A percentile compares a stretch with the other conserved stretches of the same genome.
These are phyloP conservation scores for Lachancea dasiensis DNA, from an alignment of 805 yeast species.

Conservation along the genomic window DNA sequence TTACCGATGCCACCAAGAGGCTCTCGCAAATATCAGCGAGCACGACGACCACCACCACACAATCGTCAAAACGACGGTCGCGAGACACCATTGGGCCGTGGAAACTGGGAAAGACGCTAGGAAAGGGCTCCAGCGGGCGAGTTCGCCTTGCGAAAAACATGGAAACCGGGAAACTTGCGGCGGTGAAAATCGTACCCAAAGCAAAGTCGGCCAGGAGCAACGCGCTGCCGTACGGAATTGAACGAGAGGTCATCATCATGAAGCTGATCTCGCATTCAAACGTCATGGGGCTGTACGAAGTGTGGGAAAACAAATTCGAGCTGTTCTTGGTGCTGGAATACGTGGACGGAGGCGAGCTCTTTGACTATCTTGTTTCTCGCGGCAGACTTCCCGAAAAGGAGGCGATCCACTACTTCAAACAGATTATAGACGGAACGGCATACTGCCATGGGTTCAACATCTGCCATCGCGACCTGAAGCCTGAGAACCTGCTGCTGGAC, in stretches of 20 bases:
- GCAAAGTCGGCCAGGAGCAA: constrained; percentile 38
- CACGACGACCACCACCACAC: constrained; percentile 18
- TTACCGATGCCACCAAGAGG: constrained; percentile 31
- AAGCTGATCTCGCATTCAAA: constrained; percentile 90
- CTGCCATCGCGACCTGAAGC: constrained; percentile 77
- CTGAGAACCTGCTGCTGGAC: constrained; percentile 71
- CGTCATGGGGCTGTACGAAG: constrained; percentile 89
- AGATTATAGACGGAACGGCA: constrained; percentile 70
- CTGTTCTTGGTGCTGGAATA: constrained; percentile 73
- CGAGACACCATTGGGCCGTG: constrained; percentile 67
- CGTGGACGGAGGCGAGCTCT: constrained; percentile 84
- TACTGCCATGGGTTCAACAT: constrained; percentile 78
- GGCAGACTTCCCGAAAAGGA: constrained; percentile 69
- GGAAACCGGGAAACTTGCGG: constrained; percentile 68
- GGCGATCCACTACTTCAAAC: constrained; percentile 71
- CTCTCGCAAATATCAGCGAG: constrained; percentile 30
- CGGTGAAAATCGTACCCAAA: constrained; percentile 77
- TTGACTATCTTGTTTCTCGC: constrained; percentile 60
- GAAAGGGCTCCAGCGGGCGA: constrained; percentile 79
- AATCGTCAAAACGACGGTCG: constrained; percentile 29
- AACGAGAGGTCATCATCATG: constrained; percentile 96
- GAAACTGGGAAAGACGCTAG: constrained; percentile 72
- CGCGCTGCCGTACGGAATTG: constrained; percentile 90
- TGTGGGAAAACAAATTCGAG: constrained; percentile 95
- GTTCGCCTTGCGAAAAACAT: constrained; percentile 69